These are phyloP conservation scores for Xylaria scruposa DNA, from an alignment of 495 filamentous ascomycete genomes.

Conservation along the genomic window DNA sequence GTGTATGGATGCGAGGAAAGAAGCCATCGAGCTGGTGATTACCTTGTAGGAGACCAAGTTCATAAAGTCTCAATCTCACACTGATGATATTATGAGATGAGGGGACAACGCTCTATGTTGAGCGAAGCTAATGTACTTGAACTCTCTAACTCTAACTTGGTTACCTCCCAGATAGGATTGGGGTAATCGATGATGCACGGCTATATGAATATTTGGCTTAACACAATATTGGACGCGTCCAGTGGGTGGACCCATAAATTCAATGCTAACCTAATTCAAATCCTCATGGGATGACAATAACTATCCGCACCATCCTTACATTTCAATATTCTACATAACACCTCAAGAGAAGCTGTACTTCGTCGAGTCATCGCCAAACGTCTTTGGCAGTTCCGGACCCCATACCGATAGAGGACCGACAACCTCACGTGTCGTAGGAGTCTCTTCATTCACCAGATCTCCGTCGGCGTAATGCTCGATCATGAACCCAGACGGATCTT, in stretches of 20 bases:
- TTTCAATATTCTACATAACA: not conserved
- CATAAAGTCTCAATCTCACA: not conserved
- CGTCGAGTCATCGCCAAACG: conserved; percentile 21
- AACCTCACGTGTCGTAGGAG: conserved; percentile 39
- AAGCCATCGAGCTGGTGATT: not conserved
- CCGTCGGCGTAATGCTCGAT: conserved; percentile 64
- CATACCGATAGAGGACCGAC: conserved; percentile 28
- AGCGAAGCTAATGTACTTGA: not conserved
- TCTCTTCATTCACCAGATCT: conserved; percentile 62
- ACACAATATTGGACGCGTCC: not conserved
- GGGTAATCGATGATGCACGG: not conserved
- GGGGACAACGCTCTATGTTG: not conserved
- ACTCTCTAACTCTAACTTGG: not conserved
- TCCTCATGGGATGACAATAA: not conserved
- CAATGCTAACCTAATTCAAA: not conserved
- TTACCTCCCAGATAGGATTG: not conserved
- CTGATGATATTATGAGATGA: not conserved
- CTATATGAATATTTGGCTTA: not conserved
- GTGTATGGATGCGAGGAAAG: not conserved
- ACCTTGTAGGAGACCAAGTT: not conserved
- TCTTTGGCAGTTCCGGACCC: conserved; percentile 29
- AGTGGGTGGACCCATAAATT: not conserved
- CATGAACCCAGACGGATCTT: conserved; percentile 57
- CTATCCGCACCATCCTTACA: not conserved
- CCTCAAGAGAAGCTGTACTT: conserved; percentile 17